Evolutionary conservation across 768 basidiomycete species (phyloP), one percentile per base, ranked within the genome.

Genomic region (Rubroboletus satanas): DNA sequence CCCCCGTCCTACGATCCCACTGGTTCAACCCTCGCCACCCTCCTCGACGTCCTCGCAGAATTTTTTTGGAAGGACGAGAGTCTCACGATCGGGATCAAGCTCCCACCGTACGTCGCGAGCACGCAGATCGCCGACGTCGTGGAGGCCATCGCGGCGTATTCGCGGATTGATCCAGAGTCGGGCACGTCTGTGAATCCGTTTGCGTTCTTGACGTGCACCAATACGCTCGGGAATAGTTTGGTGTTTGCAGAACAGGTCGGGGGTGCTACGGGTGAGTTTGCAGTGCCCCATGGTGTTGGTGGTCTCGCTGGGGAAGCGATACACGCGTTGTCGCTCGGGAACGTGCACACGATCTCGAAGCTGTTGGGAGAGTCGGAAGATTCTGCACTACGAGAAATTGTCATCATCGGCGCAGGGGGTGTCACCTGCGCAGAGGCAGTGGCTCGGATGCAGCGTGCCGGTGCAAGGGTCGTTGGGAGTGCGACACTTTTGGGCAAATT

Each of bases 401-500:
- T 74, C 47, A 74, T 93, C 51, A 80, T 94, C 44, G 93, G 91
- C 2, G 85, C 87, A n/a, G 92, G 93, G 1, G 92, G 92, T 6
- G 89, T 92, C 17, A 84, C 80, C 2, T 79, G 80, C 21, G 71
- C 74, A 6, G 85, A 73, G 21, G 84, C 82, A 2, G 82, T 77
- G 12, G 67, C 71, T 49, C 77, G 92, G 51, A 93, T 93, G 90
- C 72, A 74, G n/a, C 74, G 74, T 44, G 89, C 83, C 10, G 91
- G 92, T 4, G 92, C 92, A 9, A 71, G 74, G 45, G 82, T 84
- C 1, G 84, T 94, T 6, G 93, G 82, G 14, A 77, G 79, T 60
- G 83, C 83, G 18, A 84, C 82, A 2, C 68, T 77, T 29, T 62
- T 84, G 28, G 84, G 84, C 1, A 79, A 75, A 57, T 68, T 82